These are phyloP conservation scores for Dactylonectria estremocensis DNA, from an alignment of 2,329 filamentous ascomycete species.

Conservation along the genomic window DNA sequence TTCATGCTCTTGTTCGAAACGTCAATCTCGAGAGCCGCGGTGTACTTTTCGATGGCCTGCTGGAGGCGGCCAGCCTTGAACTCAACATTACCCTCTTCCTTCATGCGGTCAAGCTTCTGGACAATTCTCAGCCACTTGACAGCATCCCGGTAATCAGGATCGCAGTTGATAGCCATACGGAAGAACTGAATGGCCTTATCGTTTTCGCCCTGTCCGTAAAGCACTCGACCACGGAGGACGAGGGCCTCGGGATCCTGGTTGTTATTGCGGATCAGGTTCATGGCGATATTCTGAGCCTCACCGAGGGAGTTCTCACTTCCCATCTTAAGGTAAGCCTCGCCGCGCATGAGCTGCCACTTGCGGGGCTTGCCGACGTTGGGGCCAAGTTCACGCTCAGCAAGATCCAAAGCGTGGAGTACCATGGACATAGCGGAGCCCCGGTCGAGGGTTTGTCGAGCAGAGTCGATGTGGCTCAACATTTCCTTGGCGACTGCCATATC, in stretches of 20 bases:
- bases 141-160: constrained; percentile 91
- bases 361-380: constrained; percentile 83
- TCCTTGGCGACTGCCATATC: constrained; percentile 87
- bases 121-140: constrained; percentile 91
- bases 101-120: constrained; percentile 92
- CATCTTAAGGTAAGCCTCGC: constrained; percentile 94
- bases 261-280: constrained; percentile 87
- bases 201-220: constrained; percentile 94
- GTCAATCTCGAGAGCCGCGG: constrained; percentile 86
- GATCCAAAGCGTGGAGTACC: constrained; percentile 91
- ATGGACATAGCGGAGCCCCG: constrained; percentile 88
- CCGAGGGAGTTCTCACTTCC: constrained; percentile 89
- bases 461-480: constrained; percentile 86
- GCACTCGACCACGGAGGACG: constrained; percentile 87
- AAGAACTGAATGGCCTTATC: constrained; percentile 95
- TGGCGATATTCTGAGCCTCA: constrained; percentile 93
- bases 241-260: constrained; percentile 94
- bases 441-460: constrained; percentile 83
- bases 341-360: constrained; percentile 94
- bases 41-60: constrained; percentile 87
- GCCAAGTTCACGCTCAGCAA: constrained; percentile 87
- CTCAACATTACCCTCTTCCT: constrained; percentile 90
- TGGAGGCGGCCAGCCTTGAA: constrained; percentile 90
- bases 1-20: constrained; percentile 92
- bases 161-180: constrained; percentile 88